Evolutionary conservation across 1,284 basidiomycete genomes (phyloP).

Genomic region (Peniophora sp.): DNA sequence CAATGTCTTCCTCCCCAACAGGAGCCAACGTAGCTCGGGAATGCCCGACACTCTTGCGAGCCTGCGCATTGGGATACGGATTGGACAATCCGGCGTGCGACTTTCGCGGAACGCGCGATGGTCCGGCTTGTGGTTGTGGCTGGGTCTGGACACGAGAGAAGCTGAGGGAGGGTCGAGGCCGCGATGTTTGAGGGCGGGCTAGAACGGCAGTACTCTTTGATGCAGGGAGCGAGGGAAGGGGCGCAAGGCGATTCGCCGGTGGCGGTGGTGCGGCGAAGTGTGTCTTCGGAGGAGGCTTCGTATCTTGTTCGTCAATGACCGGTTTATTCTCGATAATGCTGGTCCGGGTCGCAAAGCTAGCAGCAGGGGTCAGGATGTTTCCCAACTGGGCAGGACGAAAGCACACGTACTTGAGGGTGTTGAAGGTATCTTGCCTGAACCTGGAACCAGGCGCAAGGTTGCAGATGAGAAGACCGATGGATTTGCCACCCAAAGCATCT

Average conservation of each 20-base stretch:
- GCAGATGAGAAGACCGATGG: conserved; percentile 73
- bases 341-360: conserved; percentile 71
- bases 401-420: conserved; percentile 69
- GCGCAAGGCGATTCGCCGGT: conserved; percentile 36
- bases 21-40: conserved; percentile 2
- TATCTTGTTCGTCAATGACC: conserved; percentile 64
- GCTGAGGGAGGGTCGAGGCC: conserved; percentile 12
- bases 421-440: conserved; percentile 76
- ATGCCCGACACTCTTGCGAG: conserved; percentile 9
- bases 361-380: no score
- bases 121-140: conserved; percentile 10
- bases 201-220: not conserved
- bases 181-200: conserved; percentile 3
- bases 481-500: conserved; percentile 76
- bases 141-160: conserved; percentile 3
- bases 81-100: conserved; percentile 12
- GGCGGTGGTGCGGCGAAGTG: conserved; percentile 56
- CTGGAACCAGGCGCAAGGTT: conserved; percentile 75
- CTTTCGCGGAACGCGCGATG: conserved; percentile 24
- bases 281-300: conserved; percentile 42
- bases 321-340: conserved; percentile 78
- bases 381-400: no score
- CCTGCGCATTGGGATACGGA: conserved; percentile 8
- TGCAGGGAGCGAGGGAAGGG: conserved; percentile 19
- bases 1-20: conserved; percentile 61